phyloP scores from a whole-genome alignment of 306 rosid genomes.

The Prunus dulcis region DNA sequence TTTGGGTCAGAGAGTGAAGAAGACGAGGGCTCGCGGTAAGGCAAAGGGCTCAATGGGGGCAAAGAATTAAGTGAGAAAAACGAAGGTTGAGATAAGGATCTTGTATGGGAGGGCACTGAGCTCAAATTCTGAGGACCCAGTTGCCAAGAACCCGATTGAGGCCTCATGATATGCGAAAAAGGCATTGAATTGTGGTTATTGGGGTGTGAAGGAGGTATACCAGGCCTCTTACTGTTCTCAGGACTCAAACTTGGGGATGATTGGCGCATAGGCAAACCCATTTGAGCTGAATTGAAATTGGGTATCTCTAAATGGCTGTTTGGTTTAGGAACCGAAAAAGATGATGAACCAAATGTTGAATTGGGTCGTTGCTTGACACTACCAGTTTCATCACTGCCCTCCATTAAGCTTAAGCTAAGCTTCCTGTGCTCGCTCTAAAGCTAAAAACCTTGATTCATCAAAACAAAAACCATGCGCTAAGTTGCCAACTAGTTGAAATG shows the following conservation, averaged over 20 bases:
- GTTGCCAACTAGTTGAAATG: constrained; percentile 1
- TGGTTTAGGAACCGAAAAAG: constrained; percentile 20
- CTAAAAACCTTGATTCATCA: neutral
- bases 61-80: constrained; percentile 52
- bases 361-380: constrained; percentile 27
- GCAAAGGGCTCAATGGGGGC: constrained; percentile 75
- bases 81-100: constrained; percentile 72
- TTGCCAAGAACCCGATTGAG: constrained; percentile 42
- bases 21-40: constrained; percentile 35
- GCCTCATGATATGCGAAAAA: constrained; percentile 34
- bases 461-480: neutral
- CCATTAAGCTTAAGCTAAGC: constrained; percentile 38
- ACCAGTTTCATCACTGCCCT: constrained; percentile 42
- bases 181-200: constrained; percentile 38
- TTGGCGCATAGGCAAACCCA: constrained; percentile 32
- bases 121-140: constrained; percentile 43
- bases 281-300: constrained; percentile 36
- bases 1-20: constrained; percentile 41
- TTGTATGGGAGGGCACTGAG: constrained; percentile 48
- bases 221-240: constrained; percentile 48
- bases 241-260: constrained; percentile 35
- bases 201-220: constrained; percentile 74
- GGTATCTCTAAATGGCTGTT: constrained; percentile 35
- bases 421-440: neutral
- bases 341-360: constrained; percentile 32